Percentiles rank a stretch among this genome's conserved stretches.
Conservation (phyloP, 2,329 filamentous ascomycete genomes). For the Penicillium italicum region DNA sequence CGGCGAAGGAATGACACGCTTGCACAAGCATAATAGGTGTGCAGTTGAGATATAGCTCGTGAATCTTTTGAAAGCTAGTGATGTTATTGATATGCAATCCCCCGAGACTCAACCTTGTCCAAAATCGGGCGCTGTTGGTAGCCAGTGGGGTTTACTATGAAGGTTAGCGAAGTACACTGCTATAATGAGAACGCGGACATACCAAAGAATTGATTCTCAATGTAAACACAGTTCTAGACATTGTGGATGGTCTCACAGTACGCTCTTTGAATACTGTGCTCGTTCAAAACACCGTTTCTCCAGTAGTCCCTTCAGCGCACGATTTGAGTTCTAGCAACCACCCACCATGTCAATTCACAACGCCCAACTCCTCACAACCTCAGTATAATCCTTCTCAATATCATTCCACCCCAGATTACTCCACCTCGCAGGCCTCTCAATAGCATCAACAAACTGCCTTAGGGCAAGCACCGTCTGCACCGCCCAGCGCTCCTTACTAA, state of each 20-base stretch:
- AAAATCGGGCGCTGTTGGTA: too few species aligned
- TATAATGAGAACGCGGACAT: too few species aligned
- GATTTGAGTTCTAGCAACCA: background rate
- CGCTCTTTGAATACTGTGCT: too few species aligned
- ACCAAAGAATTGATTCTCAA: too few species aligned
- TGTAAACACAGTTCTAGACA: too few species aligned
- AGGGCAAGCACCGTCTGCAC: slow-evolving; percentile 50
- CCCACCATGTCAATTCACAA: background rate
- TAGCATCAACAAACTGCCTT: slow-evolving; percentile 51
- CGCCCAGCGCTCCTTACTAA: slow-evolving; percentile 50
- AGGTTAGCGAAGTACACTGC: too few species aligned
- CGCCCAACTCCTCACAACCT: slow-evolving; percentile 18
- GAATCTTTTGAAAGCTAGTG: background rate
- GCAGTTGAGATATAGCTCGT: background rate
- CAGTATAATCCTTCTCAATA: slow-evolving; percentile 29
- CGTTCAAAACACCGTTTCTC: too few species aligned
- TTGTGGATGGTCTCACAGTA: too few species aligned
- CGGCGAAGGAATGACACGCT: background rate
- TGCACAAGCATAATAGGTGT: too few species aligned
- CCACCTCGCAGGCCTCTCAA: slow-evolving; percentile 46
- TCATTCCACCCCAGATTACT: slow-evolving; percentile 37
- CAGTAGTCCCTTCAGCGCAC: too few species aligned
- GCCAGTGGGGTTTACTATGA: too few species aligned
- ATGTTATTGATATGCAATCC: background rate
- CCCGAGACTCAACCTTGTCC: too few species aligned